A percentile compares a stretch with the other conserved stretches of the same genome.
Conservation (phyloP, 2,329 filamentous ascomycete species). For the Aspergillus flavus region DNA sequence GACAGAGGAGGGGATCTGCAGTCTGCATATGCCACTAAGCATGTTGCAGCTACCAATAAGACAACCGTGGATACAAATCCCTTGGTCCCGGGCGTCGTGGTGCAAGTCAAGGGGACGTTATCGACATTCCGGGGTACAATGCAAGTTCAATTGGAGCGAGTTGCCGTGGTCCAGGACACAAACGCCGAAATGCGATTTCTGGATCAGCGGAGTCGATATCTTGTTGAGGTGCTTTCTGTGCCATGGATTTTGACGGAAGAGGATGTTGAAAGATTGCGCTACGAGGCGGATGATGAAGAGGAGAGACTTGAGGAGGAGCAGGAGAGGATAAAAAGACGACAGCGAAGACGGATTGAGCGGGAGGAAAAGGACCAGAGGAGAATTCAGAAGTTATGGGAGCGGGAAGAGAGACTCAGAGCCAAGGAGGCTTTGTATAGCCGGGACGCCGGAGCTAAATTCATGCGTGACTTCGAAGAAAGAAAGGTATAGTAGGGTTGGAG, state of each 20-base stretch:
- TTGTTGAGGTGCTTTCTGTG: conserved; percentile 51
- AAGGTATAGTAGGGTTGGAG: conserved; percentile 3
- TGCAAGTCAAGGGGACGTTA: conserved; percentile 62
- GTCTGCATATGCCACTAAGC: conserved; percentile 7
- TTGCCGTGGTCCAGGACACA: conserved; percentile 53
- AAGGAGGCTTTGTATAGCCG: conserved; percentile 34
- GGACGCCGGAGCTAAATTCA: conserved; percentile 32
- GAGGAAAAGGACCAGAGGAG: conserved; percentile 44
- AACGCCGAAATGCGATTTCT: conserved; percentile 58
- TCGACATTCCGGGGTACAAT: conserved; percentile 52
- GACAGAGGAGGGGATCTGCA: not conserved
- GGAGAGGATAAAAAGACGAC: conserved; percentile 32
- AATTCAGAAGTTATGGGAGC: conserved; percentile 38
- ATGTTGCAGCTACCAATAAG: conserved; percentile 32
- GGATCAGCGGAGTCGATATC: conserved; percentile 53
- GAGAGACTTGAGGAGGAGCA: conserved; percentile 41
- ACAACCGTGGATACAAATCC: conserved; percentile 48
- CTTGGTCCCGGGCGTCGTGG: conserved; percentile 53
- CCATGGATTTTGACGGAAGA: conserved; percentile 56
- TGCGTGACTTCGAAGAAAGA: conserved; percentile 21
- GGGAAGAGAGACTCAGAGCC: conserved; percentile 44
- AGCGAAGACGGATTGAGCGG: conserved; percentile 27
- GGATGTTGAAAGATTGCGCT: conserved; percentile 47
- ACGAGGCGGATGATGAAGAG: conserved; percentile 45
- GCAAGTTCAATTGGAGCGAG: conserved; percentile 59